phyloP scores from a whole-genome alignment of 2,329 filamentous ascomycete genomes.

The Aphanoascus verrucosus region DNA sequence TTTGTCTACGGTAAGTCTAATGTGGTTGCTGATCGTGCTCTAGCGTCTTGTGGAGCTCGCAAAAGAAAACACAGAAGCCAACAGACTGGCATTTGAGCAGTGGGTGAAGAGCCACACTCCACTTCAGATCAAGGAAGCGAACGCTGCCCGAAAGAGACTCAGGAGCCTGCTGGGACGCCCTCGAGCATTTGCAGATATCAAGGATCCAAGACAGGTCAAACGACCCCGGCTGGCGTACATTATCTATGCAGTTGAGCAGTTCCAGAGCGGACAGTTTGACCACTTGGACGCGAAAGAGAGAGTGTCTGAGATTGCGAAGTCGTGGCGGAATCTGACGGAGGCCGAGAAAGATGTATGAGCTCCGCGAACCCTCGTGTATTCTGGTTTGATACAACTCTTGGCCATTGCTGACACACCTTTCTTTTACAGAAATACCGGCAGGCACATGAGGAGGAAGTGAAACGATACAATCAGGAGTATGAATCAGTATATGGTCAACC shows the following conservation, averaged over 20 bases:
- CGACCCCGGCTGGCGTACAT: constrained; percentile 30
- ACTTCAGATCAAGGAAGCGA: constrained; percentile 49
- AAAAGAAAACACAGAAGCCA: constrained; percentile 37
- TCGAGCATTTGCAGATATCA: constrained; percentile 26
- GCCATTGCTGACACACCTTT: background rate
- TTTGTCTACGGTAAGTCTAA: background rate
- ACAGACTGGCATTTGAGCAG: constrained; percentile 36
- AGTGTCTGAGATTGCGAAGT: background rate
- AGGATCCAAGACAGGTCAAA: constrained; percentile 47
- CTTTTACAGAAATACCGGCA: constrained; percentile 20
- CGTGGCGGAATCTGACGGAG: constrained; percentile 28
- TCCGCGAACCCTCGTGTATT: background rate
- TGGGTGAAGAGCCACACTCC: constrained; percentile 49
- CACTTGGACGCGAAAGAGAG: constrained; percentile 35
- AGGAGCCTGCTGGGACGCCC: constrained; percentile 18
- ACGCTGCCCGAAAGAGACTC: constrained; percentile 43
- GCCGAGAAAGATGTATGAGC: constrained; percentile 21
- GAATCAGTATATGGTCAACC: constrained; percentile 12
- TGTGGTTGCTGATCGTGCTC: background rate
- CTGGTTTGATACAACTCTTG: background rate
- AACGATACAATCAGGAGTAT: constrained; percentile 21
- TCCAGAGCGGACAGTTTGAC: constrained; percentile 38
- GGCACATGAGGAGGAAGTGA: constrained; percentile 16
- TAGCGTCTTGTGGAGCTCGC: constrained; percentile 47
- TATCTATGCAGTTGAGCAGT: constrained; percentile 36